phyloP scores from a whole-genome alignment of 768 basidiomycete genomes.

The Polyporus arcularius region DNA sequence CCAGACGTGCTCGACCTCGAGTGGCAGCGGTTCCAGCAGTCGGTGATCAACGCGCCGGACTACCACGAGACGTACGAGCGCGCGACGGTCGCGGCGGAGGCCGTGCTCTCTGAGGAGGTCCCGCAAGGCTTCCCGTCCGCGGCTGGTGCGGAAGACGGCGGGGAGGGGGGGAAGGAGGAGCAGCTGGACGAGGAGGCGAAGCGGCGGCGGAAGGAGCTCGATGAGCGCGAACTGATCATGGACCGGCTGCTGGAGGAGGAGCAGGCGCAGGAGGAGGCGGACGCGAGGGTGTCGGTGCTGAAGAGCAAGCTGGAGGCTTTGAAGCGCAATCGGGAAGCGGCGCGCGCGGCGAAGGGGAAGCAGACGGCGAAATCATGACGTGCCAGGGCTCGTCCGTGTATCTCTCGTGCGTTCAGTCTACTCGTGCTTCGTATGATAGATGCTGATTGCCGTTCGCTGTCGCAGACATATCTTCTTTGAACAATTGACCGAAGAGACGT shows the following conservation, averaged over 20 bases:
- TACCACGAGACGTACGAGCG: constrained; percentile 56
- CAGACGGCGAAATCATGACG: constrained; percentile 1
- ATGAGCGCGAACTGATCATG: constrained; percentile 84
- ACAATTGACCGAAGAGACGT: too few species aligned
- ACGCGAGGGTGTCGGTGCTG: constrained; percentile 67
- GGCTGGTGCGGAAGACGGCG: constrained; percentile 25
- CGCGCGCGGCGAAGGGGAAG: constrained; percentile 29
- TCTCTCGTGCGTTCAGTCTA: too few species aligned
- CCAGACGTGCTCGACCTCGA: constrained; percentile 58
- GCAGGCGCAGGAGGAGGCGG: constrained; percentile 84
- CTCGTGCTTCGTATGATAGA: too few species aligned
- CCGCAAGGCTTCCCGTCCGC: constrained; percentile 49
- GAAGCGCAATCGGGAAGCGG: constrained; percentile 45
- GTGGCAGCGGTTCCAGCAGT: constrained; percentile 71
- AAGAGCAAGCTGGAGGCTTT: constrained; percentile 67
- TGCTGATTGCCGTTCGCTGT: too few species aligned
- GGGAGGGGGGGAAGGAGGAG: constrained; percentile 22
- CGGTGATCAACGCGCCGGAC: constrained; percentile 47
- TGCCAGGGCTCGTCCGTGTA: too few species aligned
- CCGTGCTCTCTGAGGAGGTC: constrained; percentile 51
- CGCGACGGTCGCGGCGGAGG: constrained; percentile 73
- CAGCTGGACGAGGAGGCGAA: constrained; percentile 47
- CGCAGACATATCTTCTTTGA: too few species aligned
- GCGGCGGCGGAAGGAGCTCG: constrained; percentile 56
- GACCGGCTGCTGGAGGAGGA: constrained; percentile 85